These are phyloP conservation scores for Hypoxylon sp. DNA, from an alignment of 2,329 filamentous ascomycete species.

Conservation along the genomic window DNA sequence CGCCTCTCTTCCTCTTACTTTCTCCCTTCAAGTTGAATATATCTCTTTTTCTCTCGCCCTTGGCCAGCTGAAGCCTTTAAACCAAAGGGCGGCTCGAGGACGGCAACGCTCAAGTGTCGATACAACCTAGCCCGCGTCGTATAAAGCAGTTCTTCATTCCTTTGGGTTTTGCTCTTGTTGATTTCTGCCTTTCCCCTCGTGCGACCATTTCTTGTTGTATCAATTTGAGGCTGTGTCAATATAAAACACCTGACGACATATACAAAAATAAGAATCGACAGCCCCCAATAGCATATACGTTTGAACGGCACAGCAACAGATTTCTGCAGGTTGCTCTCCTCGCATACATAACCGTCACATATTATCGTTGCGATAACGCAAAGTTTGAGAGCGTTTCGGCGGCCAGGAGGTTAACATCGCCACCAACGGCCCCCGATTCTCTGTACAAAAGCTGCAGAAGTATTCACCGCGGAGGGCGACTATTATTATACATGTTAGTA, in stretches of 20 bases:
- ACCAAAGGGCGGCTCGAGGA: conserved; percentile 43
- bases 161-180: conserved; percentile 31
- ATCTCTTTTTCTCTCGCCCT: conserved; percentile 37
- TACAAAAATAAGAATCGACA: conserved; percentile 33
- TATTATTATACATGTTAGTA: conserved; percentile 38
- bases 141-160: conserved; percentile 49
- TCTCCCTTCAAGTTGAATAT: conserved; percentile 47
- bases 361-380: conserved; percentile 42
- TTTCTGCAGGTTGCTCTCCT: conserved; percentile 27
- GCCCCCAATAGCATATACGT: conserved; percentile 43
- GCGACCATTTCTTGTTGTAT: conserved; percentile 43
- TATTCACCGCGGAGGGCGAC: conserved; percentile 12
- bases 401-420: conserved; percentile 33
- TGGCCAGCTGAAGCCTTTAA: conserved; percentile 32
- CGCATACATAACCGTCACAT: conserved; percentile 48
- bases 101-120: conserved; percentile 42
- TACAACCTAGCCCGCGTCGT: conserved; percentile 41
- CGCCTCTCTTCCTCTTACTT: conserved; percentile 33
- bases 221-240: conserved; percentile 40
- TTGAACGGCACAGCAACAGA: conserved; percentile 42
- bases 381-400: conserved; percentile 33
- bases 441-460: conserved; percentile 25
- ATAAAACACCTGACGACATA: conserved; percentile 38
- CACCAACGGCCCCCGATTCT: conserved; percentile 42
- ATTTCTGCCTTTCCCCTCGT: conserved; percentile 39